Conservation (phyloP, 176 grass and related monocot species). For the Urochloa ruziziensis region DNA sequence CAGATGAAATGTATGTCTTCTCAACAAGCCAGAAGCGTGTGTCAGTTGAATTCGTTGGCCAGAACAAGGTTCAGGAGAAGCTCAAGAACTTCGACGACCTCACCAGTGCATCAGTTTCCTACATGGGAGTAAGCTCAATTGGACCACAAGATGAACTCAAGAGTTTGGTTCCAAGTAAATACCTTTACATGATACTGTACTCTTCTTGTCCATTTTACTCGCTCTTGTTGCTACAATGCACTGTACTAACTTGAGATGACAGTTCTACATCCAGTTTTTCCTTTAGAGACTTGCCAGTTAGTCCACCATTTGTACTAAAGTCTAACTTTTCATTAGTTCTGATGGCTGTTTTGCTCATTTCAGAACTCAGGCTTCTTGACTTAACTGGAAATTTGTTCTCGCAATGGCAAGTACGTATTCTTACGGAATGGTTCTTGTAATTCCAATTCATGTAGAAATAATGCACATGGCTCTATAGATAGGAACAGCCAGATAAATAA, state of each 20-base stretch:
- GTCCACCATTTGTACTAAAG: not conserved
- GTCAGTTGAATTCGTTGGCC: slow-evolving; percentile 73
- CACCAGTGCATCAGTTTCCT: slow-evolving; percentile 60
- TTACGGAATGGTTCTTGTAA: not conserved
- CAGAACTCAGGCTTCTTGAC: slow-evolving; percentile 88
- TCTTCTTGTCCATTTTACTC: not conserved
- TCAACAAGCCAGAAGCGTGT: slow-evolving; percentile 85
- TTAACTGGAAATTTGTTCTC: slow-evolving; percentile 94
- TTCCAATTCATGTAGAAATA: not conserved
- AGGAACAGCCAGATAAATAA: not conserved
- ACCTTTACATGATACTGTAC: not conserved
- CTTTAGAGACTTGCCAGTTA: not conserved
- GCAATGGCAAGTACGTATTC: slow-evolving; percentile 71
- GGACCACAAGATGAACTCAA: slow-evolving; percentile 53
- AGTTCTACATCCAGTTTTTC: not conserved
- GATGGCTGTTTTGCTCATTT: slow-evolving; percentile 36
- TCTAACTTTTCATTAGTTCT: not conserved
- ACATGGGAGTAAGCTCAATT: slow-evolving; percentile 74
- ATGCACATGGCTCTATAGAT: not conserved
- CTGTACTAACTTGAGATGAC: not conserved
- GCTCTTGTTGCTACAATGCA: not conserved
- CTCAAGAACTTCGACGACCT: slow-evolving; percentile 73
- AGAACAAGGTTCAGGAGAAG: slow-evolving; percentile 85
- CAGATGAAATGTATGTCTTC: slow-evolving; percentile 97
- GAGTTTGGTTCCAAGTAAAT: slow-evolving; percentile 66